Percentiles rank a stretch among this genome's conserved stretches.
These are phyloP conservation scores for Fusarium sp. DNA, from an alignment of 2,329 filamentous ascomycete genomes.

Conservation along the genomic window DNA sequence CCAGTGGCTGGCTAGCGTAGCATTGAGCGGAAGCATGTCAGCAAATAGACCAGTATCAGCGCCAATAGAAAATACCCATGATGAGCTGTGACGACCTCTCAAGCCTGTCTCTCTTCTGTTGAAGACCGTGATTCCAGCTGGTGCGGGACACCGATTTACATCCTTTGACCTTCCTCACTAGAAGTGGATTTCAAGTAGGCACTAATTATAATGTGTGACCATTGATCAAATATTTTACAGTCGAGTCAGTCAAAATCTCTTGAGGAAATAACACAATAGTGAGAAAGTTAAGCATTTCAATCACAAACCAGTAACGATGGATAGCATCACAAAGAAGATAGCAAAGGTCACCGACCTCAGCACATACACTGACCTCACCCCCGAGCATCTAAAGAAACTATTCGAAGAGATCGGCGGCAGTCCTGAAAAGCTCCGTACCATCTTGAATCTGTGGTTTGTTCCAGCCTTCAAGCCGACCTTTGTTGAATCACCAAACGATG, in stretches of 20 bases:
- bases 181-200: no score
- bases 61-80: fast-evolving
- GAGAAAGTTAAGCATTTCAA: neutral
- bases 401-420: constrained; percentile 2
- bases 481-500: neutral
- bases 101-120: fast-evolving
- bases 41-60: constrained; percentile 1
- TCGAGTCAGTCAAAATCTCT: neutral
- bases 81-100: neutral
- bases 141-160: neutral
- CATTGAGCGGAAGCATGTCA: neutral
- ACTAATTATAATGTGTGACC: no score
- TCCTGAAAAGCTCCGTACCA: constrained; percentile 6
- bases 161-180: neutral
- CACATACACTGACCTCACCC: constrained; percentile 13
- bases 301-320: neutral
- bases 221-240: neutral
- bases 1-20: no score
- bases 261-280: fast-evolving
- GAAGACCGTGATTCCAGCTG: neutral
- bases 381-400: constrained; percentile 1
- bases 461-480: constrained; percentile 12
- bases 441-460: constrained; percentile 8
- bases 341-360: constrained; percentile 9
- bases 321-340: constrained; percentile 6